phyloP scores from a whole-genome alignment of 768 basidiomycete genomes.

The Sporobolomyces pararoseus region DNA sequence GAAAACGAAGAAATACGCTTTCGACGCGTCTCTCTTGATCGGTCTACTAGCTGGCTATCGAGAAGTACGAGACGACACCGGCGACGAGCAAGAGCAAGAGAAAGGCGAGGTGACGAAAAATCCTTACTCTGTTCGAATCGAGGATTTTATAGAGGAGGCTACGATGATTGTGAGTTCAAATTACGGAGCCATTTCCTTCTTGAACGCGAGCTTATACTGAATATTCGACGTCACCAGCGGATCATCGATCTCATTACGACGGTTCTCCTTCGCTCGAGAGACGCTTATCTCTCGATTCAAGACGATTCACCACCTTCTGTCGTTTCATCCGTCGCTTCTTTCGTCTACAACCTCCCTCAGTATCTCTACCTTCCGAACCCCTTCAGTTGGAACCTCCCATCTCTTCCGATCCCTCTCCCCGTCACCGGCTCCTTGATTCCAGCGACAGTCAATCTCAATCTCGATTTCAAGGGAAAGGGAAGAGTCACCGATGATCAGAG shows the following conservation, averaged over 20 bases:
- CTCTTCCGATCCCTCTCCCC: background rate
- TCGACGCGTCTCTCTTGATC: constrained; percentile 38
- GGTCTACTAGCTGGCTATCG: constrained; percentile 40
- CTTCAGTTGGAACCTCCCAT: constrained; percentile 14
- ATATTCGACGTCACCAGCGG: no score
- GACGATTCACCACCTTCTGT: constrained; percentile 42
- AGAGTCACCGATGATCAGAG: background rate
- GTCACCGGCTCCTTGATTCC: background rate
- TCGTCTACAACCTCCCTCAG: constrained; percentile 35
- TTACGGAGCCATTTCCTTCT: no score
- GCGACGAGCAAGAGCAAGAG: no score
- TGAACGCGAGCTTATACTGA: no score
- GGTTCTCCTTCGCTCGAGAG: background rate
- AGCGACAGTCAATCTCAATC: no score
- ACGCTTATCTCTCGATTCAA: constrained; percentile 26
- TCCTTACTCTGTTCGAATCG: constrained; percentile 41
- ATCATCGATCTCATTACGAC: constrained; percentile 30
- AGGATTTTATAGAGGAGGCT: constrained; percentile 44
- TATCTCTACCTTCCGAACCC: constrained; percentile 6
- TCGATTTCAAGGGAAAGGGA: constrained; percentile 21
- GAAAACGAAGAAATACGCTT: constrained; percentile 25
- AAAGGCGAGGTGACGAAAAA: no score
- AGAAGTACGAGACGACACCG: background rate
- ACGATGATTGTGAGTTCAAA: constrained; percentile 33
- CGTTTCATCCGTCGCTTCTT: constrained; percentile 34